phyloP scores from a whole-genome alignment of 441 rosid species.

The Daphne laureola region DNA sequence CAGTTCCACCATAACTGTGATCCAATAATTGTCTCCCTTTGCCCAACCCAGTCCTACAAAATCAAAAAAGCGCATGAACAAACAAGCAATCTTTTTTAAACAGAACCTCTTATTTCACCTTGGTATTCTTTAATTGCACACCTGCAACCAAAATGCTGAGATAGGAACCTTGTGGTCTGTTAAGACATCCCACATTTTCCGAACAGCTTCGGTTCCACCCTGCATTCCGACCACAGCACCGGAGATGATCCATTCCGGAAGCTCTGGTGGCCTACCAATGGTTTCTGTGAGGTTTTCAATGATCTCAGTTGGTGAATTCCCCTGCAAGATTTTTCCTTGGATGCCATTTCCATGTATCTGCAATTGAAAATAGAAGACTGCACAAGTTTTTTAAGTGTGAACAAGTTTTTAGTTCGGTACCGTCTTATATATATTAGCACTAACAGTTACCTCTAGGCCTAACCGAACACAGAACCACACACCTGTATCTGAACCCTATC shows the following conservation, averaged over 20 bases:
- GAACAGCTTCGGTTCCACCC: conserved; percentile 58
- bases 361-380: conserved; percentile 31
- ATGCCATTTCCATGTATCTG: conserved; percentile 52
- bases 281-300: conserved; percentile 45
- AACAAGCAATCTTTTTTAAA: conserved; percentile 1
- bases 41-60: conserved; percentile 70
- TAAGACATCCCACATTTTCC: conserved; percentile 37
- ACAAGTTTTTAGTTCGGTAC: conserved; percentile 3
- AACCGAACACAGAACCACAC: conserved; percentile 7
- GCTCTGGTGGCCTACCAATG: conserved; percentile 64
- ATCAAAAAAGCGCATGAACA: conserved; percentile 9
- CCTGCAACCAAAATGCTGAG: conserved; percentile 84
- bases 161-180: conserved; percentile 38
- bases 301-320: conserved; percentile 53
- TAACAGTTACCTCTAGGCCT: too few species aligned
- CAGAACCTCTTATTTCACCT: not conserved
- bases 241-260: conserved; percentile 64
- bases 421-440: not conserved
- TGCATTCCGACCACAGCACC: conserved; percentile 78
- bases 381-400: conserved; percentile 20
- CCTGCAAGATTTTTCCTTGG: conserved; percentile 49
- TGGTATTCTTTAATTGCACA: conserved; percentile 10
- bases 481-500: conserved; percentile 73
- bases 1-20: conserved; percentile 82
- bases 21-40: conserved; percentile 52